Evolutionary conservation across 108 stramenopile species (phyloP), one percentile per base, ranked within the genome.

Genomic region (Conticribra weissflogii): DNA sequence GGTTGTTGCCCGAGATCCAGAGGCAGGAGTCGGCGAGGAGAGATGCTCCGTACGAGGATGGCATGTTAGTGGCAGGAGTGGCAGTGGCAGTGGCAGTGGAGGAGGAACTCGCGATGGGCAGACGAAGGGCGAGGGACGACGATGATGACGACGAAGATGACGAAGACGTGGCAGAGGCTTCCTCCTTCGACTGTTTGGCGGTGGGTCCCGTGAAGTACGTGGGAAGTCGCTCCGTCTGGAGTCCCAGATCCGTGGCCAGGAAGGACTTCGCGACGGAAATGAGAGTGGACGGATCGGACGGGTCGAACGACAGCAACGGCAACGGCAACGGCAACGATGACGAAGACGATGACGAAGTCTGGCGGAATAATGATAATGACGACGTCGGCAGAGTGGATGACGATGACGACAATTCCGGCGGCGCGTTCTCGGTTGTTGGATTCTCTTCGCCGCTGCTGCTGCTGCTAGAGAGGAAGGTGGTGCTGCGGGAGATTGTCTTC

Each of bases 1-100:
- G 18, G 33, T 81, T 66, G 33, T 68, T 51, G 14, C 67, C 74
- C 1, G 64, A 52, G 3, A 85, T 48, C 78, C 84, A 85, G 14
- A 70, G 41, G 66, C 82, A 85, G 54, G 74, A 33, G 3, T 66
- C 36, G 0, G 59, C 49, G 16, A 78, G 59, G 2, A 82, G 64
- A 28, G 63, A 69, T 17, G 58, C 57, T 5, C 46, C 45, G 33
- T 59, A 70, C 22, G 49, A 70, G 33, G 68, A n/a, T n/a, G n/a
- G n/a, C n/a, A 34, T 2, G 41, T n/a, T 18, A 49, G 0, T 52
- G 31, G 7, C n/a, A 32, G 0, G 19, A 21, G 19, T 59, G 34
- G 58, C 36, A n/a, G 58, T 27, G n/a, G 34, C 18, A 33, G 28
- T 31, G 19, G 57, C 9, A 24, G 48, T 22, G 2, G 29, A 36